Evolutionary conservation across 257 asterid genomes (phyloP).

Genomic region (Verbascum thapsus): DNA sequence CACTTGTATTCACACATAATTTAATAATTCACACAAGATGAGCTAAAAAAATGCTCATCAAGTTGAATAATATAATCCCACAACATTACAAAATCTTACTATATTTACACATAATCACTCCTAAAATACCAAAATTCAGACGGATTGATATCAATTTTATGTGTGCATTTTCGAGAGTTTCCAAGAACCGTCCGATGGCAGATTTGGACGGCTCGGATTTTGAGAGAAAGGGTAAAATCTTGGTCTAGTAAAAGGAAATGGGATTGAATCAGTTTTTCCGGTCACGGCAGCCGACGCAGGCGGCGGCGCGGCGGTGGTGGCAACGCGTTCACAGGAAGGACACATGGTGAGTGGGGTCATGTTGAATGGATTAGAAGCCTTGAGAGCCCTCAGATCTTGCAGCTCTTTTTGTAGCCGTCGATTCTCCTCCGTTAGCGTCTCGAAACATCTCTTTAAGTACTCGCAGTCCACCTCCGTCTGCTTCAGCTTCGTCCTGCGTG

Average conservation of each 20-base stretch:
- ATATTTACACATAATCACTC: conserved; percentile 22
- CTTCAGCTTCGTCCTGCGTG: conserved; percentile 54
- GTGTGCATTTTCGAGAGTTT: too few species aligned
- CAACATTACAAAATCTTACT: too few species aligned
- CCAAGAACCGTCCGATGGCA: too few species aligned
- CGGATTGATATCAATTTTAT: too few species aligned
- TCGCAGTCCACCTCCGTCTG: conserved; percentile 85
- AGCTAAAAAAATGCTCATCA: conserved; percentile 32
- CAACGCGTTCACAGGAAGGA: conserved; percentile 76
- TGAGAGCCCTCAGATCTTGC: conserved; percentile 67
- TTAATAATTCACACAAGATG: conserved; percentile 27
- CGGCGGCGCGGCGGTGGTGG: conserved; percentile 43
- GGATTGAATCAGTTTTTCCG: conserved; percentile 17
- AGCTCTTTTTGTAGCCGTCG: conserved; percentile 62
- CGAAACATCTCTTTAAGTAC: conserved; percentile 67
- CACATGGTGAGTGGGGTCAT: conserved; percentile 83
- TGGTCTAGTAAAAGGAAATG: conserved; percentile 40
- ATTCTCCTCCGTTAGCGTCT: conserved; percentile 63
- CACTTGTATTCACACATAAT: conserved; percentile 25
- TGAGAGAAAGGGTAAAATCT: conserved; percentile 54
- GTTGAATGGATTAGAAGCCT: conserved; percentile 56
- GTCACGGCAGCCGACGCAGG: conserved; percentile 6
- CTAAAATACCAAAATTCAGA: too few species aligned
- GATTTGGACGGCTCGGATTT: conserved; percentile 38
- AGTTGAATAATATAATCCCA: not conserved